These are phyloP conservation scores for Russula compacta DNA, from an alignment of 768 basidiomycete species.

Conservation along the genomic window DNA sequence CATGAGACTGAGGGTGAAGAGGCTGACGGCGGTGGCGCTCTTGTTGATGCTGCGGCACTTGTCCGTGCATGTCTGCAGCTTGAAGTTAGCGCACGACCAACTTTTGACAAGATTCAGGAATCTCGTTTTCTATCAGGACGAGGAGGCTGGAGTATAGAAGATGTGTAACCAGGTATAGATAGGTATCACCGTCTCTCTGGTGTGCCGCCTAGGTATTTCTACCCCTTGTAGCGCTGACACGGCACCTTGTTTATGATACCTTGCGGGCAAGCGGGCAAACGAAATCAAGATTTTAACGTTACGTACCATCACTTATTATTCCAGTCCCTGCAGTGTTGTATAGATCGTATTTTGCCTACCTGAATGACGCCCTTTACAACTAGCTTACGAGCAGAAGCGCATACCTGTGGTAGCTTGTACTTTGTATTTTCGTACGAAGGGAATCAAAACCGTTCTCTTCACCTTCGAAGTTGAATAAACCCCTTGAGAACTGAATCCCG, in stretches of 20 bases:
- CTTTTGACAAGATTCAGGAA: constrained; percentile 73
- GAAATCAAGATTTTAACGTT: constrained; percentile 1
- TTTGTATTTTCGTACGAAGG: neutral
- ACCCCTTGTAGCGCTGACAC: constrained; percentile 1
- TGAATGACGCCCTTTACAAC: neutral
- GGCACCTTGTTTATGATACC: constrained; percentile 6
- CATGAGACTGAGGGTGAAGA: constrained; percentile 70
- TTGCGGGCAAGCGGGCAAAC: neutral
- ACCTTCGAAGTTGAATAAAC: neutral
- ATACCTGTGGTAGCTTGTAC: constrained; percentile 2
- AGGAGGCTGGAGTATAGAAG: constrained; percentile 58
- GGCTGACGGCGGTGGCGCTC: constrained; percentile 69
- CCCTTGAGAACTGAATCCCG: neutral
- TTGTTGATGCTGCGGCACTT: constrained; percentile 78
- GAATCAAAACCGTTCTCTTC: neutral
- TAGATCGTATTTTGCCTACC: neutral
- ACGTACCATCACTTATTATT: constrained; percentile 6
- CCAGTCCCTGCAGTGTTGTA: constrained; percentile 7
- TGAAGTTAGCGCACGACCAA: constrained; percentile 69
- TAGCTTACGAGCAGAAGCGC: neutral
- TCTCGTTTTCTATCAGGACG: constrained; percentile 73
- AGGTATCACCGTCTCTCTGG: neutral
- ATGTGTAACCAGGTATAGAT: constrained; percentile 9
- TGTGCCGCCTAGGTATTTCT: neutral
- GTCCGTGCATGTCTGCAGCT: constrained; percentile 79